Evolutionary conservation across 352 stramenopile genomes (phyloP), one percentile per base, ranked within the genome.

Genomic region (Phytophthora chlamydospora): DNA sequence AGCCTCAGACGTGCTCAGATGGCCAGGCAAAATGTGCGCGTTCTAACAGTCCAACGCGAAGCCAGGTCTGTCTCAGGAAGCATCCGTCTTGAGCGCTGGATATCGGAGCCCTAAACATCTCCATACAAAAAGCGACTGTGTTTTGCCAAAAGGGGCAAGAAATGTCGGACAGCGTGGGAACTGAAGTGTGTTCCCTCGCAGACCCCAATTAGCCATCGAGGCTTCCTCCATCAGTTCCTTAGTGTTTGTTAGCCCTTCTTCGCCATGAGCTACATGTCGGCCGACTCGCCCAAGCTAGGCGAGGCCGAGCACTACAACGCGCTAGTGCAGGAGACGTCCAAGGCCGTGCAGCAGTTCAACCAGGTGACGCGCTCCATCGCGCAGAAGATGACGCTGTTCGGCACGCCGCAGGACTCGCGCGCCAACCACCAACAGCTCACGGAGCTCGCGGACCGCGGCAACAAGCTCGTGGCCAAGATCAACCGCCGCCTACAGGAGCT

Each of bases 351-450:
- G 33, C 71, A 80, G 41, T 85, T 89, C 63, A 81, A 89, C 56
- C 69, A 84, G 63, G 71, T 68, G 24, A 85, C 78, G 42, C 76
- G 77, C 52, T 69, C 68, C 33, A 83, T 87, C 47, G 65, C 78
- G 50, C 76, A 89, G 68, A 89, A 89, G 66, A 80, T 89, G 64
- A 61, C 68, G 51, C 71, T 89, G 27, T 83, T 85, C 51, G 74
- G 76, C 32, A 85, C 77, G 17, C 62, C 73, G 33, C 76, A 88
- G 47, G 77, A 87, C 62, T 83, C 72, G 44, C 75, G 73, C 32
- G 64, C 75, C 38, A 90, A 83, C 72, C 77, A 88, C 59, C 71
- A 82, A 50, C 68, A 88, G 68, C 71, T 88, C 48, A 84, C 68
- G 51, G 76, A 90, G 55, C 71, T 88, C 39, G 73, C 72, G 38